Base-by-base conservation (phyloP, 129 eudicot genomes). In the Flaveria brownii region DNA sequence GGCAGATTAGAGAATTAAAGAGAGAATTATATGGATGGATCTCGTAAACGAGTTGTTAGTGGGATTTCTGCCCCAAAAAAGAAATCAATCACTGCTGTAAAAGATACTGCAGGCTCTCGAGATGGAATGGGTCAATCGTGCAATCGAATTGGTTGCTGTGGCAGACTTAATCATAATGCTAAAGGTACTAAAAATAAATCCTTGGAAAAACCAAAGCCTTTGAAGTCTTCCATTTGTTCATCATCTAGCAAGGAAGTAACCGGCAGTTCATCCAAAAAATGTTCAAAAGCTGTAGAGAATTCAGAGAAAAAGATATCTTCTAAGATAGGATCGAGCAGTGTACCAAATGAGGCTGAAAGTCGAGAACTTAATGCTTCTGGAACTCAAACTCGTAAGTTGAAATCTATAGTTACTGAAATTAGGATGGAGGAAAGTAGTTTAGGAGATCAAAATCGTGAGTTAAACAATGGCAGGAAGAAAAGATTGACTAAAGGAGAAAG, bases 81-180 rank as follows among this genome's bases (percentile, higher is more conserved):
- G 79, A 76, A 82, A 68, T 60, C 86, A 54, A 71, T 81, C 42
- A 56, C 85, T 73, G 82, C 73, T 64, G 43, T 69, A 59, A 86
- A 81, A 71, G 88, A 87, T 63, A 74, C 81, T 22, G 70, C 84
- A 73, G 82, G 83, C 9, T 78, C 71, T 65, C 82, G 59, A 72
- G 85, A 82, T 77, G 84, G 84, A 51, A 84, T 75, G 63, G 82
- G 82, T 83, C 98, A 86, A 69, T 79, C 85, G n/a, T 93, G 98
- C 82, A 88, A 76, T 54, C 87, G 98, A 72, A 71, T 85, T 73
- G 96, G 96, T 74, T 93, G 98, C 79, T 82, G 90, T 81, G 96
- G 98, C 65, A 83, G 88, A 68, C 84, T 90, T 71, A 86, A 93
- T 73, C 66, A 79, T 33, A 57, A 81, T 33, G 39, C 46, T 16